Percentiles rank a stretch among this genome's conserved stretches.
Conservation (phyloP, 805 yeast species). For the Citeromyces nyonsensis region DNA sequence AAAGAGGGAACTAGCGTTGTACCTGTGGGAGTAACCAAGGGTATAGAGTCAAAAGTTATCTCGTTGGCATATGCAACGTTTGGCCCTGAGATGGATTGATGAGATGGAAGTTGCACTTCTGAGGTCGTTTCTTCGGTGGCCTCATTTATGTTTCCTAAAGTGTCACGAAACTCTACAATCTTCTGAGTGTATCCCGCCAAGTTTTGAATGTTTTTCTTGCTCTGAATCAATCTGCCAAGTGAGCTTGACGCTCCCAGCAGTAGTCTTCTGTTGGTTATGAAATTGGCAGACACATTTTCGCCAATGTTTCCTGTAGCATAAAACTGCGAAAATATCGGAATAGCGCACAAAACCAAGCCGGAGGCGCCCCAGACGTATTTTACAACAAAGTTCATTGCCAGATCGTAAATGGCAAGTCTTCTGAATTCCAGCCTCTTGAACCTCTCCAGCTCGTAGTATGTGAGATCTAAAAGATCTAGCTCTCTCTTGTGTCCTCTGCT, state of each 20-base stretch:
- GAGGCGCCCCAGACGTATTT: slow-evolving; percentile 95
- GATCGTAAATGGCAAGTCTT: slow-evolving; percentile 61
- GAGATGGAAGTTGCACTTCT: background rate
- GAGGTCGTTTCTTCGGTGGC: slow-evolving; percentile 3
- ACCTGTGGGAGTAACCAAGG: slow-evolving; percentile 77
- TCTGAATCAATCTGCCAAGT: slow-evolving; percentile 71
- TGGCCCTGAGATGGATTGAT: slow-evolving; percentile 14
- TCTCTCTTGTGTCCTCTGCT: slow-evolving; percentile 73
- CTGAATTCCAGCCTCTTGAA: slow-evolving; percentile 65
- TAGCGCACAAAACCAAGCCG: slow-evolving; percentile 74
- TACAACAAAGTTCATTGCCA: slow-evolving; percentile 77
- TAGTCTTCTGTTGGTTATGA: slow-evolving; percentile 77
- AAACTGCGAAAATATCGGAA: slow-evolving; percentile 54
- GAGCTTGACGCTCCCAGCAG: slow-evolving; percentile 78
- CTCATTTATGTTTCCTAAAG: slow-evolving; percentile 32
- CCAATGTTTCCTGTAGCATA: slow-evolving; percentile 23
- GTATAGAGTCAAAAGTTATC: slow-evolving; percentile 59
- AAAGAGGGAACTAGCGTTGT: slow-evolving; percentile 54
- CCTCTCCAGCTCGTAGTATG: slow-evolving; percentile 68
- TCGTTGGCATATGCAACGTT: slow-evolving; percentile 32
- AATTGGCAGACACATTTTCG: slow-evolving; percentile 48
- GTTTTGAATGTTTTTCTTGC: slow-evolving; percentile 74
- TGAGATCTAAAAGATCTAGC: slow-evolving; percentile 57
- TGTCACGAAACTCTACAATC: slow-evolving; percentile 53
- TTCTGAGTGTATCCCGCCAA: slow-evolving; percentile 71